Base-by-base conservation (phyloP, 2,329 filamentous ascomycete species). In the Parascedosporium putredinis region DNA sequence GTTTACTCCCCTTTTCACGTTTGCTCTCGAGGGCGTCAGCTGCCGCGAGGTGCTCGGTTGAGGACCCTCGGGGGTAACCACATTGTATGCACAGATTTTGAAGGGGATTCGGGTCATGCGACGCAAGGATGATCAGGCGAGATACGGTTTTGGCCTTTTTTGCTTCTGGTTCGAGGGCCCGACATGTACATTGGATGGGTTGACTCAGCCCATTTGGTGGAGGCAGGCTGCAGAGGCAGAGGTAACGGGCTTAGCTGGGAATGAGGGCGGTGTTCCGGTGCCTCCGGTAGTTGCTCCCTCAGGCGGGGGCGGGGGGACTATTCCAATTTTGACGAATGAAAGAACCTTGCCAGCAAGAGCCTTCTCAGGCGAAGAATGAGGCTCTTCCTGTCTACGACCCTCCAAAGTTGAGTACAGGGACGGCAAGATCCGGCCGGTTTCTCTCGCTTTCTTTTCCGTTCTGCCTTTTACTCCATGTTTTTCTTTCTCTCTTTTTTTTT, bases 251-350 rank as follows among this genome's bases (percentile, higher is more conserved):
- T 42, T 10, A 5, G 23, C 38, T 8, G 5, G 20, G 38, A 9
- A 20, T 20, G n/a, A 42, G 38, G 20, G 33, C 4, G 20, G 38
- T 20, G 18, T 42, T 10, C 38, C 38, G 38, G 38, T 12, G 16
- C 14, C 38, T 42, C 38, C 38, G 38, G 38, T 42, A 42, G 38
- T 42, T 42, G 38, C 18, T 42, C 20, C 38, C 38, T 42, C 14
- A 24, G 16, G 18, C 38, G 10, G 38, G 38, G 4, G 38, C 38
- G 12, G n/a, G n/a, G n/a, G n/a, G n/a, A n/a, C n/a, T n/a, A n/a
- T n/a, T n/a, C n/a, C 20, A 20, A 23, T 16, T 16, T 23, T 10
- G 18, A 6, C 38, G 38, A 42, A 42, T 42, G 5, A 42, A 20
- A 8, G 20, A 42, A 16, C 16, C 38, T 24, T 16, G 38, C n/a